Conservation (phyloP, 2,329 filamentous ascomycete genomes). For the Exophiala calicioides region DNA sequence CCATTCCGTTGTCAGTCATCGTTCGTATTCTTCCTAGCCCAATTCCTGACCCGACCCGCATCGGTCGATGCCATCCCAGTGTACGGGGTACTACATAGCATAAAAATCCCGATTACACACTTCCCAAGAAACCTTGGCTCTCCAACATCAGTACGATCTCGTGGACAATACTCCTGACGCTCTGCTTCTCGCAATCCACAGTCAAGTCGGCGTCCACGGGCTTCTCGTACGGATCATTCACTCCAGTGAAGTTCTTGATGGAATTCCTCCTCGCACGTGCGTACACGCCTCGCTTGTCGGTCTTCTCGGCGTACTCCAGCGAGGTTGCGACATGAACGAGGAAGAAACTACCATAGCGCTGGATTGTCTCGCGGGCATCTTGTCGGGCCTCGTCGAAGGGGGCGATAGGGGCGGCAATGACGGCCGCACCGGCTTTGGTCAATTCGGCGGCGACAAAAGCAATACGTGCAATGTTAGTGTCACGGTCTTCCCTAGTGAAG, state of each 20-base stretch:
- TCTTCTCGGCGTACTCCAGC: slow-evolving; percentile 91
- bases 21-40: no score
- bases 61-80: no score
- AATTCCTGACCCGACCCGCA: no score
- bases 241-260: slow-evolving; percentile 97
- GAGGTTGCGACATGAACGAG: slow-evolving; percentile 92
- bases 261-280: slow-evolving; percentile 78
- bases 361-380: slow-evolving; percentile 78
- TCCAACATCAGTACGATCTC: slow-evolving; percentile 94
- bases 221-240: slow-evolving; percentile 93
- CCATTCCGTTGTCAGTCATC: no score
- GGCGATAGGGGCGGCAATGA: slow-evolving; percentile 94
- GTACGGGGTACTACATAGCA: slow-evolving; percentile 4
- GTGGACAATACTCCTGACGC: slow-evolving; percentile 89
- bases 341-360: slow-evolving; percentile 89
- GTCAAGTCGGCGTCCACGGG: slow-evolving; percentile 79
- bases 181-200: slow-evolving; percentile 83
- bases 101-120: slow-evolving; percentile 11
- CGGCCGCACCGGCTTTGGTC: slow-evolving; percentile 86
- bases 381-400: slow-evolving; percentile 79
- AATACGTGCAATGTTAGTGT: slow-evolving; percentile 93
- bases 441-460: slow-evolving; percentile 95
- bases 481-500: slow-evolving; percentile 88
- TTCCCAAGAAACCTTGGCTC: slow-evolving; percentile 80
- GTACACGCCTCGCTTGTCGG: slow-evolving; percentile 90